Evolutionary conservation across 495 filamentous ascomycete genomes (phyloP).

Genomic region (Xylaria venustula): DNA sequence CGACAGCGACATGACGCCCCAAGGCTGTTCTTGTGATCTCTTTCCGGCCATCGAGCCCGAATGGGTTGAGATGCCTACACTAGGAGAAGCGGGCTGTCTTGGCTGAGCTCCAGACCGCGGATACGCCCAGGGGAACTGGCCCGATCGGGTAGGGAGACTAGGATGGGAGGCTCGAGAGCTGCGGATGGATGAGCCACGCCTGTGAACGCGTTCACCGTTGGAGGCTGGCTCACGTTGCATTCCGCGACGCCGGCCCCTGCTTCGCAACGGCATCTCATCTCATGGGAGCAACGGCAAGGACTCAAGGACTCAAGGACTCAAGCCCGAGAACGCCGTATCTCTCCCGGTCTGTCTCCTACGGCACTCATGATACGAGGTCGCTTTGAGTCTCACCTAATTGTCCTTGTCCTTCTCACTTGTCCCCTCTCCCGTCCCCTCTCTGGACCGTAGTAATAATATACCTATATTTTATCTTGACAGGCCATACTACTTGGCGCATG

Average conservation of each 20-base stretch:
- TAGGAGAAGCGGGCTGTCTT: not conserved
- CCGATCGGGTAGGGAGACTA: not conserved
- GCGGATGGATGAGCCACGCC: conserved; percentile 5
- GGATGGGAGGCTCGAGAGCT: not conserved
- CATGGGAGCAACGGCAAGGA: not conserved
- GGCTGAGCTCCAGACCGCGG: not conserved
- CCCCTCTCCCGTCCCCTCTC: too few species aligned
- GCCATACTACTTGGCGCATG: too few species aligned
- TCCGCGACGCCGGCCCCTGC: conserved; percentile 6
- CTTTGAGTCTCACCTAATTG: too few species aligned
- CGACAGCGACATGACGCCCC: not conserved
- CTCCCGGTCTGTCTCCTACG: not conserved
- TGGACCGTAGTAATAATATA: too few species aligned
- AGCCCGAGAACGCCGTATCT: not conserved
- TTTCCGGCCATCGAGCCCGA: not conserved
- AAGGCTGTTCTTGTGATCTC: not conserved
- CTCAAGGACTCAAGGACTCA: too few species aligned
- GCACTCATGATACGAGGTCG: not conserved
- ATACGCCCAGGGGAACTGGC: not conserved
- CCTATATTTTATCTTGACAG: too few species aligned
- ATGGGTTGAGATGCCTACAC: not conserved
- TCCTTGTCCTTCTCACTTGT: not conserved
- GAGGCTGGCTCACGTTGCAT: conserved; percentile 8
- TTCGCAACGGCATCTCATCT: conserved; percentile 5
- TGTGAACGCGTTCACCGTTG: conserved; percentile 2